phyloP scores from a whole-genome alignment of 108 stramenopile genomes.

The Skeletonema potamos region DNA sequence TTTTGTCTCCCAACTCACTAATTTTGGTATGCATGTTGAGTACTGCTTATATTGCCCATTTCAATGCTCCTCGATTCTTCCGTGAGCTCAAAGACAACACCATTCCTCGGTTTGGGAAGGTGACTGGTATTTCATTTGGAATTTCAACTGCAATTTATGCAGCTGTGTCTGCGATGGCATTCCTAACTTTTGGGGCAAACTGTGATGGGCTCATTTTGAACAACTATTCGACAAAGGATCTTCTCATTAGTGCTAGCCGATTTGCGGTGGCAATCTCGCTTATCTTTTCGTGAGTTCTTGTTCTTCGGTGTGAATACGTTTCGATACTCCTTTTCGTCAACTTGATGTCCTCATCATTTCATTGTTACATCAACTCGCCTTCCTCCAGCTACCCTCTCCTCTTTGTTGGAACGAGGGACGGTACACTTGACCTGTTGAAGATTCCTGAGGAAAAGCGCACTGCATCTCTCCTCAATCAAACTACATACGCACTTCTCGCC shows the following conservation, averaged over 20 bases:
- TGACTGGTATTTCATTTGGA: slow-evolving; percentile 82
- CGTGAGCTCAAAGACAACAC: slow-evolving; percentile 92
- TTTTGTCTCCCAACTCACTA: slow-evolving; percentile 74
- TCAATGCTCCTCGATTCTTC: slow-evolving; percentile 94
- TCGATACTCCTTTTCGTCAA: background rate
- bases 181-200: slow-evolving; percentile 90
- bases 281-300: slow-evolving; percentile 56
- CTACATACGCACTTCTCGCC: slow-evolving; percentile 62
- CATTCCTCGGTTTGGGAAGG: slow-evolving; percentile 77
- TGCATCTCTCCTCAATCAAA: slow-evolving; percentile 49
- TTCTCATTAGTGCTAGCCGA: slow-evolving; percentile 84
- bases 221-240: slow-evolving; percentile 91
- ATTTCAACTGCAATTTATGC: slow-evolving; percentile 72
- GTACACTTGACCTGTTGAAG: slow-evolving; percentile 79
- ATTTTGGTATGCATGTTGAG: slow-evolving; percentile 93
- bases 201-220: slow-evolving; percentile 92
- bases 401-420: slow-evolving; percentile 86
- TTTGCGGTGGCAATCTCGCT: slow-evolving; percentile 90
- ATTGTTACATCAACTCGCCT: background rate
- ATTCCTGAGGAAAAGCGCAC: slow-evolving; percentile 59
- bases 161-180: slow-evolving; percentile 81
- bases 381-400: slow-evolving; percentile 58
- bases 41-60: slow-evolving; percentile 95
- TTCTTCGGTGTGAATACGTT: background rate
- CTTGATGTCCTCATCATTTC: background rate